Conservation (phyloP, 768 basidiomycete species). For the Tulasnella sp. region DNA sequence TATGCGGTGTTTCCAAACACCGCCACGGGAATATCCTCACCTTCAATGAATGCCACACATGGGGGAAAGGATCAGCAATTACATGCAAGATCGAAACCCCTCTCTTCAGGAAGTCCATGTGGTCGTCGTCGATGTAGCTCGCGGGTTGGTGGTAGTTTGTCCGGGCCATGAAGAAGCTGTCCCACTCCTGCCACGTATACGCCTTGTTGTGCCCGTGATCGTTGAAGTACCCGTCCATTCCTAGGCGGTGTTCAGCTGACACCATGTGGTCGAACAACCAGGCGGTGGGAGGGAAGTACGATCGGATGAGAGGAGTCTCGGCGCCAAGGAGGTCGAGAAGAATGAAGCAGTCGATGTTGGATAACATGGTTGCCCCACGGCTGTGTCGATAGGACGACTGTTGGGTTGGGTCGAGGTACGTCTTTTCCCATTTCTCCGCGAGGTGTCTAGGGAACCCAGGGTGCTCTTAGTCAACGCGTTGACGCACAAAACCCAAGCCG, state of each 20-base stretch:
- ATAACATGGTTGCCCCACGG: slow-evolving; percentile 59
- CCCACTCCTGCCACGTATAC: slow-evolving; percentile 21
- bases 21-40: slow-evolving; percentile 45
- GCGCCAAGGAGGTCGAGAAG: slow-evolving; percentile 90
- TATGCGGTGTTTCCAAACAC: slow-evolving; percentile 17
- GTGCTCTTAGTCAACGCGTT: slow-evolving; percentile 10
- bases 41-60: slow-evolving; percentile 77
- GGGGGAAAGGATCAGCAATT: slow-evolving; percentile 84
- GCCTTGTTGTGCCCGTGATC: slow-evolving; percentile 2
- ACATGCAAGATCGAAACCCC: slow-evolving; percentile 90
- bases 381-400: slow-evolving; percentile 47
- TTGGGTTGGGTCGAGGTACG: slow-evolving; percentile 58
- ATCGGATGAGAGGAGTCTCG: slow-evolving; percentile 65
- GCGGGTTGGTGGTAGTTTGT: slow-evolving; percentile 38
- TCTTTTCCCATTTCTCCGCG: slow-evolving; percentile 74
- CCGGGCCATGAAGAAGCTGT: slow-evolving; percentile 66
- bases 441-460: slow-evolving; percentile 59
- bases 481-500: neutral
- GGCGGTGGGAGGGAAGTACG: slow-evolving; percentile 81
- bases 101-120: slow-evolving; percentile 76
- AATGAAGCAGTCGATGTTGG: slow-evolving; percentile 83
- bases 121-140: slow-evolving; percentile 76
- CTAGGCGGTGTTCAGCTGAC: slow-evolving; percentile 67
- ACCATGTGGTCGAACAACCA: slow-evolving; percentile 86
- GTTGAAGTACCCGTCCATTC: slow-evolving; percentile 58